Base-by-base conservation (phyloP, 257 asterid species). In the Plectranthus barbatus region DNA sequence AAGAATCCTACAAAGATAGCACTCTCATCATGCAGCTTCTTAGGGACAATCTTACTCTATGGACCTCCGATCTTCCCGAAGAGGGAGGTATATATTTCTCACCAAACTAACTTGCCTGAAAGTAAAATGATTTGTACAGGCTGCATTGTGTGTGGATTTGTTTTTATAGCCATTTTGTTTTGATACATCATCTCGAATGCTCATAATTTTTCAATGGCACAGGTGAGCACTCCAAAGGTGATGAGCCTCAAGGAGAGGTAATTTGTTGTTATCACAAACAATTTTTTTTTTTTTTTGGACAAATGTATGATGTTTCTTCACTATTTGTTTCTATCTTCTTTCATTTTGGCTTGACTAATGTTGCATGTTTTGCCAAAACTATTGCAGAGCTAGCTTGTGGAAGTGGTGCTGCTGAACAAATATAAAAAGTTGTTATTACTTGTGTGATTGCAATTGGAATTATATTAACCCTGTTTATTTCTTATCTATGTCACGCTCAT, bases 21-120 rank as follows among this genome's bases (percentile, higher is more conserved):
- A 86, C 91, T 72, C 83, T 86, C 67, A 86, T 86, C 69, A 81
- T 86, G 94, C 94, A 86, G 83, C 91, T 86, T 70, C 86, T 83
- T 15, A 56, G 94, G 62, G 94, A 86, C 69, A 86, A 86, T 67
- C 88, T 83, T 45, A 83, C 88, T 26, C 62, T 86, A 51, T 86
- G 90, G 94, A 79, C 94, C 55, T 79, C 94, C 0, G 91, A 86
- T 66, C 85, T 86, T 62, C 83, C 85, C 0, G 94, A 86, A 54
- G 95, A 87, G 64, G 90, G 88, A 75, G 90, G 87, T 84, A 73
- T 62, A 67, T 62, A 1, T 26, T 24, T 13, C 18, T 10, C 5
- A 34, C 40, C 40, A 34, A n/a, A n/a, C n/a, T n/a, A n/a, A n/a
- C n/a, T n/a, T n/a, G n/a, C n/a, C n/a, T n/a, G n/a, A 34, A 34